Percentiles rank a stretch among this genome's conserved stretches.
phyloP scores from a whole-genome alignment of 1,284 basidiomycete genomes.

The Ganoderma lucidum region DNA sequence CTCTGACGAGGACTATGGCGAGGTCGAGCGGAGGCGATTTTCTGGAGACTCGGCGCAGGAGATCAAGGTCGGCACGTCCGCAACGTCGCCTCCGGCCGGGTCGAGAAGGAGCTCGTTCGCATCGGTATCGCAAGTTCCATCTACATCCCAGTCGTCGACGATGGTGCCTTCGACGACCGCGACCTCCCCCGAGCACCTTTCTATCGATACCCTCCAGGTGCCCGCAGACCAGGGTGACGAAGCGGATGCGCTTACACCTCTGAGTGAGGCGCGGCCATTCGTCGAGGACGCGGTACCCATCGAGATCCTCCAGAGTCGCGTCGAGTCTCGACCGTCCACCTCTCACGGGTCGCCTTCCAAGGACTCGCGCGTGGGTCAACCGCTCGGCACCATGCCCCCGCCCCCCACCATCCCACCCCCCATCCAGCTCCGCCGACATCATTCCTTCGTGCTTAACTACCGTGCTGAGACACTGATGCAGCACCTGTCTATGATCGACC shows the following conservation, averaged over 20 bases:
- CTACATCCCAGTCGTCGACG: constrained; percentile 4
- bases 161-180: constrained; percentile 12
- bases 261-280: constrained; percentile 56
- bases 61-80: constrained; percentile 24
- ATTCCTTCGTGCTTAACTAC: constrained; percentile 71
- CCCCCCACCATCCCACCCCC: constrained; percentile 35
- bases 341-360: constrained; percentile 40
- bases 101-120: constrained; percentile 28
- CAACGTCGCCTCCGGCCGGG: constrained; percentile 23
- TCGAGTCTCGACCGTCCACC: constrained; percentile 51
- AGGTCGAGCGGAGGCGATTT: constrained; percentile 32
- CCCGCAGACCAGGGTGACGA: constrained; percentile 25
- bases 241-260: constrained; percentile 41
- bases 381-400: constrained; percentile 34
- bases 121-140: constrained; percentile 21
- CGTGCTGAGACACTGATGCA: constrained; percentile 73
- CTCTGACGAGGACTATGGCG: constrained; percentile 44
- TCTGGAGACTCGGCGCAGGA: constrained; percentile 29
- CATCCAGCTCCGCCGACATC: constrained; percentile 47
- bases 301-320: constrained; percentile 70
- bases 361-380: constrained; percentile 31
- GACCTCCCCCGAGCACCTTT: constrained; percentile 22
- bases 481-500: constrained; percentile 89
- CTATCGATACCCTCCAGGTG: constrained; percentile 25
- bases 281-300: constrained; percentile 69